These are phyloP conservation scores for Amanita muscaria DNA, from an alignment of 768 basidiomycete genomes.

Conservation along the genomic window DNA sequence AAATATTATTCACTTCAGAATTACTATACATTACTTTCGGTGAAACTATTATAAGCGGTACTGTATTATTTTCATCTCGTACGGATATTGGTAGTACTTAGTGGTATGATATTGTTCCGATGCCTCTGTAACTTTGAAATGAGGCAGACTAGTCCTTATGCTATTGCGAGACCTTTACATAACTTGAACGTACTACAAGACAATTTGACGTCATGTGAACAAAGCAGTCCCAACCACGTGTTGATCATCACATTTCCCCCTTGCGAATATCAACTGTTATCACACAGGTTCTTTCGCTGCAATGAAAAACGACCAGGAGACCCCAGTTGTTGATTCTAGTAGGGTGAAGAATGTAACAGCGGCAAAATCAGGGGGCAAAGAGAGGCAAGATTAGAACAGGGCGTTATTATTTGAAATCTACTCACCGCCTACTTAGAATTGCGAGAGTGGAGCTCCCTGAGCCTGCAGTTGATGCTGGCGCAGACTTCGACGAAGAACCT, in stretches of 20 bases:
- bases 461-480: conserved; percentile 32
- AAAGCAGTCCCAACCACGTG: conserved; percentile 1
- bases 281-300: neutral
- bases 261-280: neutral
- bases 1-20: conserved; percentile 5
- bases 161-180: neutral
- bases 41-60: conserved; percentile 1
- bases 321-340: neutral
- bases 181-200: neutral
- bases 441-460: conserved; percentile 15
- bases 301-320: conserved; percentile 4
- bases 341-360: neutral
- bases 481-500: conserved; percentile 39
- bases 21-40: conserved; percentile 4
- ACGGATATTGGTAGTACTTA: conserved; percentile 4
- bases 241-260: no score
- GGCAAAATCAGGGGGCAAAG: neutral
- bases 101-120: conserved; percentile 3
- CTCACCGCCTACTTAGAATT: no score
- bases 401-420: no score
- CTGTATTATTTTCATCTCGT: neutral
- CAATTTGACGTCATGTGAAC: conserved; percentile 1
- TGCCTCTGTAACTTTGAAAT: neutral
- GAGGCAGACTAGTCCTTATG: conserved; percentile 4
- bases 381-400: no score